phyloP scores from a whole-genome alignment of 2,329 filamentous ascomycete genomes.

The Venturia nashicola region DNA sequence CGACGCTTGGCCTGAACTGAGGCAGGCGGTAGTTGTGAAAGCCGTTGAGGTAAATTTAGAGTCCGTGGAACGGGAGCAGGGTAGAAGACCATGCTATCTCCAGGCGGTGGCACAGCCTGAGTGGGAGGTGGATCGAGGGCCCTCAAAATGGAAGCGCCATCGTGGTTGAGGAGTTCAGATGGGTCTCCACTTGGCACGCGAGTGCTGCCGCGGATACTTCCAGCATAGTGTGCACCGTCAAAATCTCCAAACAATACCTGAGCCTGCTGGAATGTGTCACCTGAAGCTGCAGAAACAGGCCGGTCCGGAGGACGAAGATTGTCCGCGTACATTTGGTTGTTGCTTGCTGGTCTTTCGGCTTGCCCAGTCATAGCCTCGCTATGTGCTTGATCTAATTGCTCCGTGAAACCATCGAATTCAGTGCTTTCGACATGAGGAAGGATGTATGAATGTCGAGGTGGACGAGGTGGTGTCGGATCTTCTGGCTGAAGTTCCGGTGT shows the following conservation, averaged over 20 bases:
- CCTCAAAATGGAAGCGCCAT: conserved; percentile 18
- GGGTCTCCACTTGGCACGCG: conserved; percentile 15
- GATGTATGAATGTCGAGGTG: background rate
- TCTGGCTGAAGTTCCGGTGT: background rate
- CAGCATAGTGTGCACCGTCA: conserved; percentile 64
- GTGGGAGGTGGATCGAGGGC: conserved; percentile 15
- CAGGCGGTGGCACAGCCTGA: conserved; percentile 39
- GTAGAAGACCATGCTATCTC: conserved; percentile 83
- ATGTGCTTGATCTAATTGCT: background rate
- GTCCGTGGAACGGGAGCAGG: conserved; percentile 88
- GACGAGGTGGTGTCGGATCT: background rate
- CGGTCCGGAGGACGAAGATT: conserved; percentile 23
- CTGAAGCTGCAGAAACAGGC: conserved; percentile 41
- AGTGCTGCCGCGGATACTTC: conserved; percentile 28
- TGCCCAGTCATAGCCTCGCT: background rate
- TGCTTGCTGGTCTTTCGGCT: background rate
- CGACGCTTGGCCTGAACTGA: conserved; percentile 56
- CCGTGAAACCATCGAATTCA: background rate
- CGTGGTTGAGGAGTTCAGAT: conserved; percentile 11
- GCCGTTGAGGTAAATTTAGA: conserved; percentile 79
- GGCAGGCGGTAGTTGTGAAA: conserved; percentile 61
- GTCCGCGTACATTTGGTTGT: background rate
- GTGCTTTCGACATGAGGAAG: conserved; percentile 1
- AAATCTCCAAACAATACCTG: conserved; percentile 64
- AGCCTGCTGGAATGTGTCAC: conserved; percentile 52